Evolutionary conservation across 805 yeast species (phyloP), one percentile per base, ranked within the genome.

Genomic region (Candida stauntonica): DNA sequence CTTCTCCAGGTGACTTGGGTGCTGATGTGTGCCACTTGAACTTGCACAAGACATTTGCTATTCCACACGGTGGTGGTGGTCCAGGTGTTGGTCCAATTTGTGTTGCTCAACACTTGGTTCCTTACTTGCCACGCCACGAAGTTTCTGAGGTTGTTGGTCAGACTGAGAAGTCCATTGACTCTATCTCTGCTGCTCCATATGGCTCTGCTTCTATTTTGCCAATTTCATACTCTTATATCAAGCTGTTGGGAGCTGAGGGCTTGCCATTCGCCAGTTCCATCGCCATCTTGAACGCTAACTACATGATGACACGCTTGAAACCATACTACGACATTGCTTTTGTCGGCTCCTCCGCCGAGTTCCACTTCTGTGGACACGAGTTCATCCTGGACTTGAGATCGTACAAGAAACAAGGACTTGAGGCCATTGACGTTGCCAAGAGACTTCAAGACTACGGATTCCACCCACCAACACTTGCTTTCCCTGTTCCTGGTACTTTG

Each of bases 11-110:
- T 42, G 97, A 88, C 58, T 68, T 93, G 51, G 98, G 97, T 37
- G 98, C 98, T 11, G 99, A 93, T 66, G 98, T 93, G 29, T 93
- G 99, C 63, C 99, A 93, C 57, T 74, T 93, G 68, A 93, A 93
- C 62, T 72, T 93, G 59, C 99, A 93, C 71, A 93, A 93, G 68
- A 93, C 99, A 1, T 93, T 93, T 70, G 88, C 97, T 32, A 87
- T 93, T 57, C 94, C 96, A 39, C 99, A 93, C 57, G 99, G 99
- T 57, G 99, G 99, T 59, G 99, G 99, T 60, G 99, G 99, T 30
- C 99, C 99, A 29, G 99, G 98, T 58, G 95, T 88, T 55, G 99
- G 97, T 15, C 98, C 98, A 36, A 93, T 93, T 47, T 87, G 98
- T 72, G 98, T 91, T 41, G 81, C 80, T 50, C 66, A 72, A 35